Evolutionary conservation across 768 basidiomycete genomes (phyloP).

Genomic region (Xanthoconium purpureum): DNA sequence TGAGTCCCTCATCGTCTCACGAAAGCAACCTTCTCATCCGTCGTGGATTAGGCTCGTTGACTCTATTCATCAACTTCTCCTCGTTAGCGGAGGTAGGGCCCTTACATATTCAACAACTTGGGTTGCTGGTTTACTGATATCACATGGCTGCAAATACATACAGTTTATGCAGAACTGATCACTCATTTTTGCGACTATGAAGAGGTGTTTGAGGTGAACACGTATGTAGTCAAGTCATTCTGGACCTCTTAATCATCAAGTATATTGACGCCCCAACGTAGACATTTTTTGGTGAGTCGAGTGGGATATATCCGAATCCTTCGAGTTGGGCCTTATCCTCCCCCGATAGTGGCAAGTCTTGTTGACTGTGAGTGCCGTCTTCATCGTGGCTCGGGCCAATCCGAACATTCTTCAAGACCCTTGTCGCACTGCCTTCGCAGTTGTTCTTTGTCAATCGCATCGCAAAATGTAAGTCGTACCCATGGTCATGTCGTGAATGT

Average conservation of each 20-base stretch:
- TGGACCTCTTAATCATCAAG: background rate
- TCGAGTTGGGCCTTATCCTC: background rate
- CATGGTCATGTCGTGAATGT: background rate
- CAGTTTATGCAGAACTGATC: constrained; percentile 15
- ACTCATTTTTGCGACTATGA: constrained; percentile 13
- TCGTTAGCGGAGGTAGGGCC: constrained; percentile 17
- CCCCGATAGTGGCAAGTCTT: constrained; percentile 19
- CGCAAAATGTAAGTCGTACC: constrained; percentile 14
- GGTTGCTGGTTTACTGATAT: background rate
- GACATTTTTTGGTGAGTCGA: constrained; percentile 16
- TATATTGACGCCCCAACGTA: background rate
- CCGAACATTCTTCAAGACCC: background rate
- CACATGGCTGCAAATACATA: background rate
- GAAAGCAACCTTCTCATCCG: background rate
- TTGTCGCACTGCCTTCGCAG: constrained; percentile 19
- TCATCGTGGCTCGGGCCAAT: background rate
- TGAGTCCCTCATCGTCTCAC: background rate
- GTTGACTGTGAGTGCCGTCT: constrained; percentile 12
- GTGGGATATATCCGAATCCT: background rate
- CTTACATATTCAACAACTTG: background rate
- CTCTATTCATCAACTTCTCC: constrained; percentile 14
- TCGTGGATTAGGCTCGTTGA: constrained; percentile 12
- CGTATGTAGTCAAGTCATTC: constrained; percentile 7
- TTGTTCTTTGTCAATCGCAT: constrained; percentile 20
- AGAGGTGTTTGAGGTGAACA: constrained; percentile 4